phyloP scores from a whole-genome alignment of 805 yeast species.

The Grigorovia jiainica region DNA sequence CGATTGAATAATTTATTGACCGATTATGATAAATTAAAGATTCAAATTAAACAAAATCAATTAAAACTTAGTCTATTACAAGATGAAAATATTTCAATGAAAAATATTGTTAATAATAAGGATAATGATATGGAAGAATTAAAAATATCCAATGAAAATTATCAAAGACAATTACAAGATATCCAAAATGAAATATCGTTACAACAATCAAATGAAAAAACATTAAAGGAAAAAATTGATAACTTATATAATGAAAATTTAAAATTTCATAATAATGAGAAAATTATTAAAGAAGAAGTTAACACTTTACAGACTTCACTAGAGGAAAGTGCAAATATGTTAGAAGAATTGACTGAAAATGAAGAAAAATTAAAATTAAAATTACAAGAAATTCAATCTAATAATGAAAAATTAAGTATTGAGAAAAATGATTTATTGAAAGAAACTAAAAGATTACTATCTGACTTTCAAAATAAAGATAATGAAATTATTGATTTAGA shows the following conservation, averaged over 20 bases:
- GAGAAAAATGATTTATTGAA: slow-evolving; percentile 6
- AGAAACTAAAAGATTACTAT: slow-evolving; percentile 1
- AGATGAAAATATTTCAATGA: slow-evolving; percentile 5
- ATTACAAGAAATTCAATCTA: background rate
- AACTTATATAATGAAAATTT: slow-evolving; percentile 11
- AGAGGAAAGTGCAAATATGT: slow-evolving; percentile 1
- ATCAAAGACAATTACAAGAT: slow-evolving; percentile 15
- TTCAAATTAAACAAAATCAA: slow-evolving; percentile 7
- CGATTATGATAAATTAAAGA: slow-evolving; percentile 8
- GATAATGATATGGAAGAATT: slow-evolving; percentile 8
- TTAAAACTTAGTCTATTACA: slow-evolving; percentile 7
- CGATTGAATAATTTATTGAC: slow-evolving; percentile 12
- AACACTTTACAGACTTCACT: slow-evolving; percentile 1
- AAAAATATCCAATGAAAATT: slow-evolving; percentile 6
- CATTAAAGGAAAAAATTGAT: slow-evolving; percentile 22
- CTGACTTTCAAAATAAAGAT: slow-evolving; percentile 3
- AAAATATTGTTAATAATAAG: background rate
- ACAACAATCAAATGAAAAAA: slow-evolving; percentile 22
- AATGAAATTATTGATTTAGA: slow-evolving; percentile 4
- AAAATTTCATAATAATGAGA: background rate
- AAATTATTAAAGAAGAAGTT: slow-evolving; percentile 1
- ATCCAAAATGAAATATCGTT: slow-evolving; percentile 20
- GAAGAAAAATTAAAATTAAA: background rate
- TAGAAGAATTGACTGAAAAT: slow-evolving; percentile 1
- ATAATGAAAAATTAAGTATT: slow-evolving; percentile 4